phyloP scores from a whole-genome alignment of 352 stramenopile genomes.

The Peronosclerospora sorghi region DNA sequence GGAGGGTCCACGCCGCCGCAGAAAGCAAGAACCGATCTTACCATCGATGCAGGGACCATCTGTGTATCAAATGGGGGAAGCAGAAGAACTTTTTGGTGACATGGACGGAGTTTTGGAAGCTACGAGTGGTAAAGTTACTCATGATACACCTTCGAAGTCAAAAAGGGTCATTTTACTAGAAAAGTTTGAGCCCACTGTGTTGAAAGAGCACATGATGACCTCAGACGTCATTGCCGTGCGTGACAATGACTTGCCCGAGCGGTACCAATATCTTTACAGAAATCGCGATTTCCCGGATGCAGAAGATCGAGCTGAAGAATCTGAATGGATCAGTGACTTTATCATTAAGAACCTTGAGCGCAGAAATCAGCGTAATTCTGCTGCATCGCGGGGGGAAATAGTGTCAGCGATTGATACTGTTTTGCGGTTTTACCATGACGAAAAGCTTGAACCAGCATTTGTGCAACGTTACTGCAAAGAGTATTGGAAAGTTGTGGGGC shows the following conservation, averaged over 20 bases:
- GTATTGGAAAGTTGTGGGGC: slow-evolving; percentile 80
- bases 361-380: slow-evolving; percentile 30
- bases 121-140: slow-evolving; percentile 33
- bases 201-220: slow-evolving; percentile 87
- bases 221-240: slow-evolving; percentile 67
- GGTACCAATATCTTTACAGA: slow-evolving; percentile 66
- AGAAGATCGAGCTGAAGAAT: slow-evolving; percentile 77
- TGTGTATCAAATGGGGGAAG: slow-evolving; percentile 85
- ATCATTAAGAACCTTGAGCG: slow-evolving; percentile 74
- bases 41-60: slow-evolving; percentile 78
- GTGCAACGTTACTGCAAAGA: slow-evolving; percentile 87
- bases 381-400: slow-evolving; percentile 67
- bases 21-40: slow-evolving; percentile 62
- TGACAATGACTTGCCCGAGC: slow-evolving; percentile 70
- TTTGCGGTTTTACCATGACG: slow-evolving; percentile 82
- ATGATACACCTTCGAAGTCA: slow-evolving; percentile 36
- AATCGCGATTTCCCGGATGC: slow-evolving; percentile 70
- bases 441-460: slow-evolving; percentile 81
- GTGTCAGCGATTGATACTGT: slow-evolving; percentile 84
- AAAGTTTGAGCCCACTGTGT: slow-evolving; percentile 79
- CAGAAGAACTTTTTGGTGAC: slow-evolving; percentile 83
- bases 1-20: slow-evolving; percentile 55
- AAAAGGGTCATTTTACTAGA: slow-evolving; percentile 80
- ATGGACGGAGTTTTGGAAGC: slow-evolving; percentile 84
- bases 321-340: slow-evolving; percentile 83